Evolutionary conservation across 441 rosid genomes (phyloP).

Genomic region (Theobroma grandiflorum): DNA sequence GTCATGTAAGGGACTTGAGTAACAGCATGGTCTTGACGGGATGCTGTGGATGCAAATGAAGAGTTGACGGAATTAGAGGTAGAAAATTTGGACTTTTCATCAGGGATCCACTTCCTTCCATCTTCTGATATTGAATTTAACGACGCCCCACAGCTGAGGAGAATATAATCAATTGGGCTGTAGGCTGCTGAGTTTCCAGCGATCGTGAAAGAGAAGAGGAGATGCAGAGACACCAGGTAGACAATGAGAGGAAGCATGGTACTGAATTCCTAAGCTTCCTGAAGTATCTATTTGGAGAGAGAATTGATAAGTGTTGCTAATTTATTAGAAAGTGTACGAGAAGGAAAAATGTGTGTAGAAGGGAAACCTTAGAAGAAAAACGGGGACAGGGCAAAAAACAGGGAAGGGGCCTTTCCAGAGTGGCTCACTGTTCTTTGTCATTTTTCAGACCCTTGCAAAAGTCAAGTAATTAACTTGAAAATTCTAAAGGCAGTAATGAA

Average conservation of each 20-base stretch:
- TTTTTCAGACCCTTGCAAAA: not conserved
- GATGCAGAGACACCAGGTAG: not conserved
- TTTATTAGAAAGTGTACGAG: not conserved
- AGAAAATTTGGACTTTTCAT: not conserved
- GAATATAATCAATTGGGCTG: conserved; percentile 6
- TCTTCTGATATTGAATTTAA: not conserved
- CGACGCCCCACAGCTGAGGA: conserved; percentile 23
- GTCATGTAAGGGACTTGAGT: not conserved
- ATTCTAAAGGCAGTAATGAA: not conserved
- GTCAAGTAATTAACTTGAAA: not conserved
- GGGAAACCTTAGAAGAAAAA: not conserved
- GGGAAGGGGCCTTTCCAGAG: not conserved
- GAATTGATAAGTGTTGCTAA: not conserved
- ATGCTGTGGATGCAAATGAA: not conserved
- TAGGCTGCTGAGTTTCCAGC: not conserved
- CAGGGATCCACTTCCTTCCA: not conserved
- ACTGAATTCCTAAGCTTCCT: not conserved
- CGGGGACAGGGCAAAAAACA: not conserved
- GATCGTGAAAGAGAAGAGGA: not conserved
- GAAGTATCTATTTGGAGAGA: not conserved
- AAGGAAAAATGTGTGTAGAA: not conserved
- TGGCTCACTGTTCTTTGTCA: not conserved
- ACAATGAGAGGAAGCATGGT: not conserved
- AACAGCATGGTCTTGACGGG: not conserved
- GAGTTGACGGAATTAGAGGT: not conserved